These are phyloP conservation scores for Aspergillus sp. DNA, from an alignment of 2,329 filamentous ascomycete species.

Conservation along the genomic window DNA sequence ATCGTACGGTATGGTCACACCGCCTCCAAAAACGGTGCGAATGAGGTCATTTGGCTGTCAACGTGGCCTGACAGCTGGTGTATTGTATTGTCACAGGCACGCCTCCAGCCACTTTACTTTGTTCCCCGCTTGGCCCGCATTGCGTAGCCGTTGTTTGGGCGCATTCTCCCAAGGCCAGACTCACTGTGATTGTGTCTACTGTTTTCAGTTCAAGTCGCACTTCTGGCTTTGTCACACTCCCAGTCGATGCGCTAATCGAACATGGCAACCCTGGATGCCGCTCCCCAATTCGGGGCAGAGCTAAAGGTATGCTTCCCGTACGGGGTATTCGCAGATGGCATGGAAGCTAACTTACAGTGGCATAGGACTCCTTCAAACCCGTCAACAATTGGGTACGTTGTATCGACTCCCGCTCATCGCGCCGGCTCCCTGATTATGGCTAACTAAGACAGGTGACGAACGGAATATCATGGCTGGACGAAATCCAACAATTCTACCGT, in stretches of 20 bases:
- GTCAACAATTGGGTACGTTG: slow-evolving; percentile 74
- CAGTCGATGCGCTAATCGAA: slow-evolving; percentile 22
- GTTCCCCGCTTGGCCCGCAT: slow-evolving; percentile 18
- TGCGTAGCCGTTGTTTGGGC: not conserved
- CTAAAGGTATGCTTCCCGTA: slow-evolving; percentile 62
- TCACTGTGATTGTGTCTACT: not conserved
- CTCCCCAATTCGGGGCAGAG: slow-evolving; percentile 85
- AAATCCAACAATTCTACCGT: slow-evolving; percentile 95
- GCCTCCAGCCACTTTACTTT: slow-evolving; percentile 15
- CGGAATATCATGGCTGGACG: slow-evolving; percentile 91
- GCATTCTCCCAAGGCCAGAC: not conserved
- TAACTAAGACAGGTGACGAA: slow-evolving; percentile 54
- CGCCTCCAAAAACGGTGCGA: not conserved
- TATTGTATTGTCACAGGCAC: slow-evolving; percentile 25
- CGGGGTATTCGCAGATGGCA: not conserved
- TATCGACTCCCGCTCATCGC: not conserved
- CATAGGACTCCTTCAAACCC: slow-evolving; percentile 89
- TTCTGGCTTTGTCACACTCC: slow-evolving; percentile 2
- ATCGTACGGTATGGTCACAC: slow-evolving; percentile 8
- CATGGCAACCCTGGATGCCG: slow-evolving; percentile 77
- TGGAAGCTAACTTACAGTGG: not conserved
- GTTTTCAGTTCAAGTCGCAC: not conserved
- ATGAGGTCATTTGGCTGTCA: slow-evolving; percentile 1
- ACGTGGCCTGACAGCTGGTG: slow-evolving; percentile 14
- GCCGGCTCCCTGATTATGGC: slow-evolving; percentile 12